Evolutionary conservation across 2,329 filamentous ascomycete genomes (phyloP), one percentile per base, ranked within the genome.

Genomic region (Davidsoniella neocaledoniae): DNA sequence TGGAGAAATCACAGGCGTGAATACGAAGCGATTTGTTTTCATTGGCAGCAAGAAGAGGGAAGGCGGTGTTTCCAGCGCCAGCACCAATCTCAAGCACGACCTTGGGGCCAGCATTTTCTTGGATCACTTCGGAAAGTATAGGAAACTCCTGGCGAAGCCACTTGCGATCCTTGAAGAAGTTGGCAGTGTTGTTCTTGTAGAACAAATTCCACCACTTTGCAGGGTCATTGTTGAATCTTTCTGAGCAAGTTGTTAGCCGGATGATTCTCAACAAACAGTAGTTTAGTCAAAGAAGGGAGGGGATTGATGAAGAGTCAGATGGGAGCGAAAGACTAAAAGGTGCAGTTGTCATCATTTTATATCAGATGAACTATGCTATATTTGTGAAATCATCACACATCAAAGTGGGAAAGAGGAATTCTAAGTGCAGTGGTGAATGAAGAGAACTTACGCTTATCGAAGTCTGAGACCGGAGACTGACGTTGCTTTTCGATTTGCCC

Each of bases 101-200:
- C 52, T 79, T 72, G 21, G 74, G 73, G 3, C 84, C 86, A 2
- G 81, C 79, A 52, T 79, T 79, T 55, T 77, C 73, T 51, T 73
- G 68, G 10, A 83, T 90, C 46, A 94, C 73, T 52, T 84, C 74
- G 21, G 73, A 76, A n/a, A 98, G 69, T 3, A 96, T 69, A 0
- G 91, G 91, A 56, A 98, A 98, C 64, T 98, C 91, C 64, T 96
- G 90, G 56, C 83, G 82, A 29, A 98, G 69, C 91, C 91, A 98
- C 63, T 96, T 96, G 55, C 91, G 77, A 62, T 98, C 84, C 67
- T 98, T 98, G 77, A 98, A 98, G 67, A 98, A 98, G 61, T 96
- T 96, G 59, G 81, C 77, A 17, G 84, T 85, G 66, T 98, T 96
- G 68, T 96, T 94, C 67, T 91, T 88, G 71, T 98, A 98, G 67